Evolutionary conservation across 1,284 basidiomycete species (phyloP), one percentile per base, ranked within the genome.

Genomic region (Coniferiporia sulphurascens): DNA sequence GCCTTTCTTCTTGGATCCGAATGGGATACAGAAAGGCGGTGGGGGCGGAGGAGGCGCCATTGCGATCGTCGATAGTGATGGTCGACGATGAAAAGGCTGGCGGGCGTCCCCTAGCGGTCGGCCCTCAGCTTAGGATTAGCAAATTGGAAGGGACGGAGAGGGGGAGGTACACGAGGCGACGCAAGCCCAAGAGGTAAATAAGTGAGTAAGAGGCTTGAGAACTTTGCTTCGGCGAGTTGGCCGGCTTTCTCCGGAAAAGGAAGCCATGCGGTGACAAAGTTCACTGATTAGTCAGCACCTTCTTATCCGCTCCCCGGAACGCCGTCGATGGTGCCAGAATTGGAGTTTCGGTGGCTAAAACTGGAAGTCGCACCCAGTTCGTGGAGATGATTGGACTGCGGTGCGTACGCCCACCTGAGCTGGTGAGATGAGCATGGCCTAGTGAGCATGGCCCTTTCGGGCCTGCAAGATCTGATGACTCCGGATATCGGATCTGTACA

Each of bases 21-120:
- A 61, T n/a, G 60, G 60, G 21, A 61, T 46, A 22, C 60, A 61
- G 27, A 61, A 57, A 12, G 60, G 55, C 19, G 60, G 60, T 1
- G 60, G 60, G 27, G 60, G 59, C 7, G 58, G 58, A 8, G 60
- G 60, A 36, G 60, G 60, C 48, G 36, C 54, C 58, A 56, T 55
- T 34, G 54, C 22, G 50, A 41, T 46, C 38, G 45, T 34, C 21
- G 51, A 50, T 41, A 36, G 32, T 60, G 53, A 45, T 60, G 58
- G 58, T 55, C 48, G 21, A 17, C 17, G 54, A 38, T 34, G 38
- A 46, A 48, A 60, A 38, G 22, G 13, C 21, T 10, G 17, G 17
- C 22, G 57, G 32, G 52, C 35, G 19, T 52, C 35, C 49, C 56
- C 56, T 50, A 34, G 43, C 49, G 44, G 36, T 52, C 32, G 17